Percentiles rank a stretch among this genome's conserved stretches.
These are phyloP conservation scores for Colletotrichum plurivorum DNA, from an alignment of 2,329 filamentous ascomycete species.

Conservation along the genomic window DNA sequence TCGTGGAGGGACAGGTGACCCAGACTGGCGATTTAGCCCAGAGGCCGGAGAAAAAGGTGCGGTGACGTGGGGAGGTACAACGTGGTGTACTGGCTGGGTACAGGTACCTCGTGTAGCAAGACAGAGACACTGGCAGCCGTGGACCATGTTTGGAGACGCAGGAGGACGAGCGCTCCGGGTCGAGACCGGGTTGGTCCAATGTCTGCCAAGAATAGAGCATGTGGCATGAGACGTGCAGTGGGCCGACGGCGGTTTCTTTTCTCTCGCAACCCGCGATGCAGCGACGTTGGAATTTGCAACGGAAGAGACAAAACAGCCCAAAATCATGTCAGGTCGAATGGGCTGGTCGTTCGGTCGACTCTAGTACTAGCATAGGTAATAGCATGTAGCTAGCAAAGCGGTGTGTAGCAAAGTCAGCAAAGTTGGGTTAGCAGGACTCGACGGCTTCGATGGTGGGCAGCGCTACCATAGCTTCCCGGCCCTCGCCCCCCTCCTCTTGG, in stretches of 20 bases:
- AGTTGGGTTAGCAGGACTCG: constrained; percentile 8
- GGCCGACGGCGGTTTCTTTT: constrained; percentile 22
- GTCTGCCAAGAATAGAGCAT: constrained; percentile 28
- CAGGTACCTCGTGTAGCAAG: constrained; percentile 31
- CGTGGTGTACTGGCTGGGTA: constrained; percentile 12
- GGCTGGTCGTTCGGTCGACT: too few relatives aligned
- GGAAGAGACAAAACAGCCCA: background rate
- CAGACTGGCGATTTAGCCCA: constrained; percentile 30
- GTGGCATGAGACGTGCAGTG: constrained; percentile 30
- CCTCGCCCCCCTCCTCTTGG: constrained; percentile 11
- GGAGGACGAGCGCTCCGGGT: constrained; percentile 6
- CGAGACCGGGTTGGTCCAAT: constrained; percentile 2
- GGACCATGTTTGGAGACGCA: constrained; percentile 14
- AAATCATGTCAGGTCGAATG: background rate
- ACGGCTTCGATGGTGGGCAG: constrained; percentile 18
- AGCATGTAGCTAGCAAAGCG: background rate
- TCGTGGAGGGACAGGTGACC: constrained; percentile 35
- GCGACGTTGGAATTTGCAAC: background rate
- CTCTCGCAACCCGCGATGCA: constrained; percentile 4
- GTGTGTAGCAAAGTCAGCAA: constrained; percentile 13
- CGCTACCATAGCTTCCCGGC: constrained; percentile 32
- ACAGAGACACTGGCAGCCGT: constrained; percentile 15
- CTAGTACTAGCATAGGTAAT: too few relatives aligned
- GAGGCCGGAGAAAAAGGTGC: constrained; percentile 37
- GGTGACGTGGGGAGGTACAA: constrained; percentile 31